These are phyloP conservation scores for Secale cereale DNA, from an alignment of 176 grass and related monocot species.

Conservation along the genomic window DNA sequence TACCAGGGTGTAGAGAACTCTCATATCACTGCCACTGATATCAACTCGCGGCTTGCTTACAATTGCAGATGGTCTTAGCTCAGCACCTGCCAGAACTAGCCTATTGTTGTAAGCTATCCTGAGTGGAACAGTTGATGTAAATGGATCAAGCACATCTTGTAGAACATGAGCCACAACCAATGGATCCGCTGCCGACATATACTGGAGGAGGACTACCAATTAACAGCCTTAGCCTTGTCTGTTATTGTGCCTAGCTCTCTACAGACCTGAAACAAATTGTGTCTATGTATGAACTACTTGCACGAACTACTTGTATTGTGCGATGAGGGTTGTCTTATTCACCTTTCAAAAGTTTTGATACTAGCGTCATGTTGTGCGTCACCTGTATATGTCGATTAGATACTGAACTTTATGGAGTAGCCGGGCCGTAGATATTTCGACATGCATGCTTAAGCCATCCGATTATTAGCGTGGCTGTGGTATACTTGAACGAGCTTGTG, in stretches of 20 bases:
- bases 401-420: background rate
- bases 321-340: constrained; percentile 50
- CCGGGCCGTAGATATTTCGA: background rate
- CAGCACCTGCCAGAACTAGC: constrained; percentile 42
- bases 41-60: constrained; percentile 52
- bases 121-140: constrained; percentile 40
- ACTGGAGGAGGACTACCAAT: background rate
- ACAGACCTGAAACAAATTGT: background rate
- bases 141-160: constrained; percentile 67
- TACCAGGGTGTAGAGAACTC: constrained; percentile 75
- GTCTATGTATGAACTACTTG: constrained; percentile 35
- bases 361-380: background rate
- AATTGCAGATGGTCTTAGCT: constrained; percentile 60
- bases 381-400: background rate
- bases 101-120: constrained; percentile 54
- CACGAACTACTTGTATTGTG: constrained; percentile 13
- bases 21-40: constrained; percentile 54
- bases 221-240: background rate
- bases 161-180: constrained; percentile 49
- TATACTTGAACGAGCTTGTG: background rate
- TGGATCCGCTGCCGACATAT: constrained; percentile 30
- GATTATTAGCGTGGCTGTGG: background rate
- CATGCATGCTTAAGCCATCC: background rate
- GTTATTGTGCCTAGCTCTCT: constrained; percentile 26
- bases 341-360: constrained; percentile 51